Percentiles rank a stretch among this genome's conserved stretches.
Evolutionary conservation across 2,329 filamentous ascomycete genomes (phyloP).

Genomic region (Aureobasidium melanogenum): DNA sequence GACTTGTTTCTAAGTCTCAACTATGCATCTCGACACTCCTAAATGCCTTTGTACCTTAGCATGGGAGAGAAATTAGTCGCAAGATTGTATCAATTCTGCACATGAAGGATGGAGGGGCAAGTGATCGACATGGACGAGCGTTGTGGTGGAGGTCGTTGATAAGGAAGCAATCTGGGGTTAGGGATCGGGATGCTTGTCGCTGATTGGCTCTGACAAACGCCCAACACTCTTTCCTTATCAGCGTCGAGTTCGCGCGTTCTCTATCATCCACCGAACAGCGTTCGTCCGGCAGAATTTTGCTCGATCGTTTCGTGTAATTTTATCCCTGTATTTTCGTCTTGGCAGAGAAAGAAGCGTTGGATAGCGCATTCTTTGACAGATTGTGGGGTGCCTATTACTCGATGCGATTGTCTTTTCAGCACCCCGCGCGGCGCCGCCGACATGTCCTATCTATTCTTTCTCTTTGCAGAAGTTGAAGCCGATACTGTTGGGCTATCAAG

Average conservation of each 20-base stretch:
- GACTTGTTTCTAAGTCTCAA: too few species aligned
- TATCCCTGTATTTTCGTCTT: not conserved
- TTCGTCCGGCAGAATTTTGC: not conserved
- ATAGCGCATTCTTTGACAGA: not conserved
- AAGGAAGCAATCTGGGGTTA: constrained; percentile 1
- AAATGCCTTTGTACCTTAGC: too few species aligned
- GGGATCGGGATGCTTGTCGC: not conserved
- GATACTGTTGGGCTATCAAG: not conserved
- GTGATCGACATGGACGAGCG: not conserved
- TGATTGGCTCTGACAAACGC: constrained; percentile 9
- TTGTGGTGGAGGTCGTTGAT: not conserved
- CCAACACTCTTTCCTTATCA: constrained; percentile 2
- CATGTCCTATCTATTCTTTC: not conserved
- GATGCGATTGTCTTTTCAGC: constrained; percentile 3
- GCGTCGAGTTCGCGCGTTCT: not conserved
- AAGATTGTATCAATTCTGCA: too few species aligned
- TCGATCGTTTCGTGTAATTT: constrained; percentile 5
- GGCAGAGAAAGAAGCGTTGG: not conserved
- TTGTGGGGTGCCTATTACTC: constrained; percentile 8
- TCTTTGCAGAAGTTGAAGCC: not conserved
- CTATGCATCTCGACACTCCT: too few species aligned
- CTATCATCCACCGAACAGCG: not conserved
- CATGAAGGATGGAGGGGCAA: too few species aligned
- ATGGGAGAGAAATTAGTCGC: too few species aligned
- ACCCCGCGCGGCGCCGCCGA: not conserved